Percentiles rank a stretch among this genome's conserved stretches.
phyloP scores from a whole-genome alignment of 169 alveolate genomes.

The Eimeria acervulina region DNA sequence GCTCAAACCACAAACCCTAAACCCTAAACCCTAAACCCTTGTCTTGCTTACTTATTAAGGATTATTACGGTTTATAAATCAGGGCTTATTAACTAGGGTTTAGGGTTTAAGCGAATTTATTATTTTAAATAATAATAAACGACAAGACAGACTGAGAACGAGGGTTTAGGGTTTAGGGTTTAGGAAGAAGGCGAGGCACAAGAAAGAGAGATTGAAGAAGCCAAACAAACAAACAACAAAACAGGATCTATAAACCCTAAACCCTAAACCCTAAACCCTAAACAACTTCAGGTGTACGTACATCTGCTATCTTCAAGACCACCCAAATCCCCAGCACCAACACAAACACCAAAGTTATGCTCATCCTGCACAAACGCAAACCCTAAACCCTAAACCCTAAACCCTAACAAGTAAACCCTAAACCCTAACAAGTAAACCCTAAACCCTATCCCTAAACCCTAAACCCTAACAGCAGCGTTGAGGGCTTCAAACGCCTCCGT shows the following conservation, averaged over 20 bases:
- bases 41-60: no score
- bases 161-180: background rate
- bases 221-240: no score
- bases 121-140: no score
- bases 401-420: constrained; percentile 13
- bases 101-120: constrained; percentile 24
- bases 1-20: constrained; percentile 27
- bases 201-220: no score
- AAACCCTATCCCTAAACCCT: background rate
- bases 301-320: constrained; percentile 19
- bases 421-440: background rate
- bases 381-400: constrained; percentile 50
- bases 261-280: no score
- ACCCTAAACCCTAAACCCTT: constrained; percentile 39
- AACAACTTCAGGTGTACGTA: no score
- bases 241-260: no score
- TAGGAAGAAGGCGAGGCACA: no score
- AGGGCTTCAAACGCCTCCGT: background rate
- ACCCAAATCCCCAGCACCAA: constrained; percentile 23
- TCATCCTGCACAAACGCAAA: constrained; percentile 27
- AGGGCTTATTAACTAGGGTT: background rate
- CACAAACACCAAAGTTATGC: constrained; percentile 38
- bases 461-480: background rate
- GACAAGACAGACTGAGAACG: no score
- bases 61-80: no score